Base-by-base conservation (phyloP, 305 asterid species). In the Striga hermonthica region DNA sequence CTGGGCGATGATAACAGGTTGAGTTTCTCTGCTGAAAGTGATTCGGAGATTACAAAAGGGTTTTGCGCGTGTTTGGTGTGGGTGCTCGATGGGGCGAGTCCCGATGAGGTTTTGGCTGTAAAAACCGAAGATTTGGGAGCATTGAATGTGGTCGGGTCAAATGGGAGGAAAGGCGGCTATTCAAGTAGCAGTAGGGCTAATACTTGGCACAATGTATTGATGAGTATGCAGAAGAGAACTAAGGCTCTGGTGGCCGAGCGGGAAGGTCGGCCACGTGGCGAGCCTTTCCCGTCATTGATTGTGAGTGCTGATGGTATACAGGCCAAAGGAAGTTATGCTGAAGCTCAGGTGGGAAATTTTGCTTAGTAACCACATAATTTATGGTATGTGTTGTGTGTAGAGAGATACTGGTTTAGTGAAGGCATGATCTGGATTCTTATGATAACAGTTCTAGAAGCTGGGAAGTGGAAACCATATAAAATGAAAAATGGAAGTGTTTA, bases 241-340 rank as follows among this genome's bases (percentile, higher is more conserved):
- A 87, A 83, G 72, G 86, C 80, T 36, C 72, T 84, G 79, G 80
- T 84, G 62, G 89, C 89, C 5, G 85, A 75, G 80, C 80, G 84
- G 5, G 75, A 84, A 57, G 98, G 98, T 47, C 72, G 67, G 75
- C 80, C 82, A 9, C 72, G 64, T 0, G 83, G 82, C 1, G 95
- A 87, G 67, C 82, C 72, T 4, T 93, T 90, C 61, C 97, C 98
- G 0, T 93, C 98, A 14, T 71, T 93, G 81, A 77, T 88, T 54
- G 74, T 93, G 38, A 82, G 74, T 71, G 79, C 84, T 60, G 89
- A 81, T 22, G 95, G 95, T 7, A 81, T 93, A 47, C 75, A 82
- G 74, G 94, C 98, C 52, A 83, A 80, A 70, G 98, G 98, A 61
- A 90, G 97, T 84, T 93, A 86, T 79, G 97, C 98, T 65, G 82